Evolutionary conservation across 129 eudicot genomes (phyloP), one percentile per base, ranked within the genome.

Genomic region (Flaveria brownii): DNA sequence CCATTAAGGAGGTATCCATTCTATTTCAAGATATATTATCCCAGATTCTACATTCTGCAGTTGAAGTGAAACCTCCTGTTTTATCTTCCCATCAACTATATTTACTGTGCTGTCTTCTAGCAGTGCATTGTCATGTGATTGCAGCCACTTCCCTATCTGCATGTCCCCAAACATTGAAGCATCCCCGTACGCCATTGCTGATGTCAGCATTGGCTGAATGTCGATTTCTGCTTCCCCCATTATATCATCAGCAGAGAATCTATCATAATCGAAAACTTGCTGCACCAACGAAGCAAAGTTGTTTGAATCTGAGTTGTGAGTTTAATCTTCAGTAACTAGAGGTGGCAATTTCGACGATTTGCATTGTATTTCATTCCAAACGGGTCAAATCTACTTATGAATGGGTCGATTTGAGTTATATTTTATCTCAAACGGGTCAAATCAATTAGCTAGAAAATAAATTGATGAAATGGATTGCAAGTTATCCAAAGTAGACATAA

Each of bases 21-120:
- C 93, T 69, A 92, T 26, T 75, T 92, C 93, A 77, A 92, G 80
- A 61, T 83, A 79, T 70, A 92, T 4, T 67, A 87, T 91, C 72
- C 97, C 97, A 66, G 96, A 92, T 83, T 92, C 97, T 54, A 92
- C 97, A 69, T 92, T 89, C 75, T 89, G 93, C 62, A 92, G 96
- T 85, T 89, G 89, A 25, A 92, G 80, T 55, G 83, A 77, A 52
- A 92, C 80, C 62, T 63, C 91, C 39, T 92, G 97, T 77, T 87
- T 89, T 68, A 92, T 86, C 81, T 89, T 92, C 22, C 97, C 97
- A 72, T 87, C 91, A 11, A 89, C 77, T 41, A 92, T 92, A 84
- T 92, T 87, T 49, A 92, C 91, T 0, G 85, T 86, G 93, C 97
- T 87, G 75, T 92, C 96, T 70, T 89, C 93, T 55, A 82, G 47